Conservation (phyloP, 768 basidiomycete species). For the Kwoniella sp. region DNA sequence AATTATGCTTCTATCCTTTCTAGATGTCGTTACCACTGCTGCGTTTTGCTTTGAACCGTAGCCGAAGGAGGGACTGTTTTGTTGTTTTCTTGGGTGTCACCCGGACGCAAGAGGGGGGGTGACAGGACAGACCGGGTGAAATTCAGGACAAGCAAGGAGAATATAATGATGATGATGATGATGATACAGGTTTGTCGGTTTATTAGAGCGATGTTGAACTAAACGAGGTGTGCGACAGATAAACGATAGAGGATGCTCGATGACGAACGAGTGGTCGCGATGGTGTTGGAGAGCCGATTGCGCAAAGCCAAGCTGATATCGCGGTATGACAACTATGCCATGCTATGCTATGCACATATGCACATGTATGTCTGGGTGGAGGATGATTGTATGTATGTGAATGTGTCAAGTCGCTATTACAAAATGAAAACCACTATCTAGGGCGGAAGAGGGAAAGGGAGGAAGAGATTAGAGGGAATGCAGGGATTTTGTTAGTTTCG, state of each 20-base stretch:
- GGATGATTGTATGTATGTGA: background rate
- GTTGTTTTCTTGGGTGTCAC: background rate
- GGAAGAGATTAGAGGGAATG: background rate
- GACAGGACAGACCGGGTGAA: background rate
- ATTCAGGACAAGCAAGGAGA: constrained; percentile 1
- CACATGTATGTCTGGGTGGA: background rate
- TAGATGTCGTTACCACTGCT: background rate
- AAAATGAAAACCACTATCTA: too few relatives aligned
- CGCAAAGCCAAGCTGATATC: background rate
- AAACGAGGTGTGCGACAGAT: background rate
- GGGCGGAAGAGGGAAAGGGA: background rate
- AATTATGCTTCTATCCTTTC: constrained; percentile 15
- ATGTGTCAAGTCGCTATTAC: background rate
- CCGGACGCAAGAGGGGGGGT: background rate
- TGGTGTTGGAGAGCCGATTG: background rate
- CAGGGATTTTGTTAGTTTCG: background rate
- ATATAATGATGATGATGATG: background rate
- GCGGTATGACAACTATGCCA: background rate
- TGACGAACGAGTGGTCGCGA: background rate
- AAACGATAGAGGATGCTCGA: background rate
- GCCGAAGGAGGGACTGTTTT: background rate
- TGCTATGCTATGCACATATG: too few relatives aligned
- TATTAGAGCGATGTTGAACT: background rate
- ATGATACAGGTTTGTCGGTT: constrained; percentile 1
- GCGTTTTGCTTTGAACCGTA: background rate